Evolutionary conservation across 2,329 filamentous ascomycete species (phyloP).

Genomic region (Cercospora zeina): DNA sequence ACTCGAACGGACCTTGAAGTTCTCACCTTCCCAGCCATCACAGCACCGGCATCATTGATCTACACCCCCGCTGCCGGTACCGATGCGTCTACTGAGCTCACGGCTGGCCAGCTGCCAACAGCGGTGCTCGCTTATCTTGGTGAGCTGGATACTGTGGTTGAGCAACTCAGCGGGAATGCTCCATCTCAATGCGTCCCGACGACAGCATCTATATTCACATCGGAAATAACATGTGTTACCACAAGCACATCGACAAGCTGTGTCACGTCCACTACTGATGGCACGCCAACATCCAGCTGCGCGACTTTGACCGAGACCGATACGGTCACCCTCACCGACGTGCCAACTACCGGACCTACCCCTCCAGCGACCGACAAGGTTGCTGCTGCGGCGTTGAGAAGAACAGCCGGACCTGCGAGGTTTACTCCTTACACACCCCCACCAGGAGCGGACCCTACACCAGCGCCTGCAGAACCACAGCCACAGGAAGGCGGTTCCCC

Average conservation of each 20-base stretch:
- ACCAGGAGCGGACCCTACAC: not conserved
- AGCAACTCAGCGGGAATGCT: slow-evolving; percentile 1
- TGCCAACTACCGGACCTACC: not conserved
- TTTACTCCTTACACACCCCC: not conserved
- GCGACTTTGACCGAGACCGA: not conserved
- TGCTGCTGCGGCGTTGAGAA: not conserved
- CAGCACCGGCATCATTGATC: not conserved
- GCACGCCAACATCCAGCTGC: not conserved
- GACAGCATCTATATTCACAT: not conserved
- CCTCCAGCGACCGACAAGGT: not conserved
- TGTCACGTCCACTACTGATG: not conserved
- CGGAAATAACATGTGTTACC: not conserved
- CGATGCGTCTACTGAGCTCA: not conserved
- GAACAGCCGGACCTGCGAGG: not conserved
- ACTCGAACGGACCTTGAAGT: not conserved
- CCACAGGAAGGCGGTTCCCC: not conserved
- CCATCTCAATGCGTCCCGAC: not conserved
- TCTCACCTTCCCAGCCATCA: not conserved
- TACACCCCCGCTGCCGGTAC: not conserved
- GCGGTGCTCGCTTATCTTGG: slow-evolving; percentile 3
- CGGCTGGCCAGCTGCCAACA: not conserved
- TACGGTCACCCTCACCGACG: not conserved
- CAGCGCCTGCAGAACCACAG: not conserved
- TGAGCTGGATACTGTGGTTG: not conserved
- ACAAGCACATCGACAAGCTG: not conserved